Percentiles rank a stretch among this genome's conserved stretches.
Conservation (phyloP, 305 asterid species). For the Salvia sclarea region DNA sequence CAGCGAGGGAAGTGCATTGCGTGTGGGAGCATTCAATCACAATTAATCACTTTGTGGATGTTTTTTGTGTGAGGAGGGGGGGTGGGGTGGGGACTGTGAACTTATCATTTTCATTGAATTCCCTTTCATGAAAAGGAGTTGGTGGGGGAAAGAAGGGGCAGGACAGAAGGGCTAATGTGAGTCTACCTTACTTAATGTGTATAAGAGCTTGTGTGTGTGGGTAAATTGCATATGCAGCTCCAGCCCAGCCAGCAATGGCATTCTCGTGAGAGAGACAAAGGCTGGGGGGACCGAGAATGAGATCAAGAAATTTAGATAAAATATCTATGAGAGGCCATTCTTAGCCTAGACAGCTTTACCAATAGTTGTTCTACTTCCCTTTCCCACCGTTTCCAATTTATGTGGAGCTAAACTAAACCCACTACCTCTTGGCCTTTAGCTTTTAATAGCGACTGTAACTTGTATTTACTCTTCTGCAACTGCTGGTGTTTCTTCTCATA, state of each 20-base stretch:
- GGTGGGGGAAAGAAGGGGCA: conserved; percentile 48
- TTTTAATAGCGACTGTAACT: conserved; percentile 30
- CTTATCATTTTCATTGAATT: conserved; percentile 45
- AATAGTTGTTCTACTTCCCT: conserved; percentile 28
- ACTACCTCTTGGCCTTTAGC: conserved; percentile 26
- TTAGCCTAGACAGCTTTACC: conserved; percentile 30
- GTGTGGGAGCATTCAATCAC: conserved; percentile 36
- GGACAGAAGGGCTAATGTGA: conserved; percentile 47
- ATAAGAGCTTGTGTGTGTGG: conserved; percentile 27
- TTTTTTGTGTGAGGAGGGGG: conserved; percentile 21
- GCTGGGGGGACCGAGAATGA: conserved; percentile 47
- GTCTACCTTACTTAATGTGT: conserved; percentile 32
- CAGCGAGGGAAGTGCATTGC: conserved; percentile 21
- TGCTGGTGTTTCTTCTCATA: conserved; percentile 15
- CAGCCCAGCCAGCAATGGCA: conserved; percentile 68
- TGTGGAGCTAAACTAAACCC: conserved; percentile 30
- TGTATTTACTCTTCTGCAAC: conserved; percentile 16
- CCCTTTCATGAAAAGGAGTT: conserved; percentile 65
- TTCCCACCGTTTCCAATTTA: conserved; percentile 37
- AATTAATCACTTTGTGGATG: conserved; percentile 32
- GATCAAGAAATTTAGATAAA: conserved; percentile 31
- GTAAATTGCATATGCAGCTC: conserved; percentile 41
- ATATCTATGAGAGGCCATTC: conserved; percentile 30
- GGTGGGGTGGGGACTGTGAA: conserved; percentile 24
- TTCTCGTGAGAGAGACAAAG: conserved; percentile 70